A percentile compares a stretch with the other conserved stretches of the same genome.
Conservation (phyloP, 306 rosid species). For the Vigna trinervia region DNA sequence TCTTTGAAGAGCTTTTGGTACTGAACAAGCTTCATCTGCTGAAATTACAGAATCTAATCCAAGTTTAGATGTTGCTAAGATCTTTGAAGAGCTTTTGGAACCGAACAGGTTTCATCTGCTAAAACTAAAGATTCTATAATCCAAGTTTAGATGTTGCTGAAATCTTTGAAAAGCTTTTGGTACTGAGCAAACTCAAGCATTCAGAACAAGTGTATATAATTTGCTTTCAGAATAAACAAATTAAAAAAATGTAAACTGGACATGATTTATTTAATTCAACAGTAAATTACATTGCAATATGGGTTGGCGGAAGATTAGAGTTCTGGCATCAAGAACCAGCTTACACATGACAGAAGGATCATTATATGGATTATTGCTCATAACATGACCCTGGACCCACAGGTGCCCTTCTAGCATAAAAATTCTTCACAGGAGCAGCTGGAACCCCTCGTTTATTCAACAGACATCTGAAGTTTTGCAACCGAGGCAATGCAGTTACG, state of each 20-base stretch:
- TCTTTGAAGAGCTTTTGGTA: background rate
- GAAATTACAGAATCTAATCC: conserved; percentile 4
- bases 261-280: conserved; percentile 19
- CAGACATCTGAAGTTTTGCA: conserved; percentile 85
- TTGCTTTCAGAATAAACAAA: conserved; percentile 27
- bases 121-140: background rate
- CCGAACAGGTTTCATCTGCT: background rate
- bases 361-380: conserved; percentile 58
- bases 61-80: conserved; percentile 9
- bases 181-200: conserved; percentile 28
- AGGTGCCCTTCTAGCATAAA: conserved; percentile 76
- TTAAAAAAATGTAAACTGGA: conserved; percentile 5
- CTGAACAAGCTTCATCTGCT: conserved; percentile 15
- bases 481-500: conserved; percentile 61
- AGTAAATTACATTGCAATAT: conserved; percentile 35
- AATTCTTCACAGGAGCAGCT: conserved; percentile 83
- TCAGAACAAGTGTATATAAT: conserved; percentile 11
- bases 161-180: background rate
- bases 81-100: background rate
- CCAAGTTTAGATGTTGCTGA: conserved; percentile 16
- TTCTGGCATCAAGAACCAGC: conserved; percentile 19
- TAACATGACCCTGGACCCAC: conserved; percentile 85
- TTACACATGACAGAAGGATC: conserved; percentile 15
- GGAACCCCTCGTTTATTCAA: conserved; percentile 80
- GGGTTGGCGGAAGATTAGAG: conserved; percentile 20